These are phyloP conservation scores for Ogataea pignaliae DNA, from an alignment of 805 yeast genomes.

Conservation along the genomic window DNA sequence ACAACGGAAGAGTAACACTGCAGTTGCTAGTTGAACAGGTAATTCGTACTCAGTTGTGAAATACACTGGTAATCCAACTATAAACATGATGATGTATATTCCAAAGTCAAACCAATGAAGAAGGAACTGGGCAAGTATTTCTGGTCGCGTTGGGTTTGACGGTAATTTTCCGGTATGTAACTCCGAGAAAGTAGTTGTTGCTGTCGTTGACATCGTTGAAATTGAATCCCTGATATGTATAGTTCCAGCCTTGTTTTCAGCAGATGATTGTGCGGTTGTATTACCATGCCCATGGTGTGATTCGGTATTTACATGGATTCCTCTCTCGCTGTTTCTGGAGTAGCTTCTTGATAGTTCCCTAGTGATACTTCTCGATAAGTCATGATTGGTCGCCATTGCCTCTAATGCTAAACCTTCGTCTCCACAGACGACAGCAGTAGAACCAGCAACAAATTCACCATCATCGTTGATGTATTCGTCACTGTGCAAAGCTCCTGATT, in stretches of 20 bases:
- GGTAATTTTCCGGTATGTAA: neutral
- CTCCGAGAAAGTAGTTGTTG: neutral
- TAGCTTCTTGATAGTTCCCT: constrained; percentile 2
- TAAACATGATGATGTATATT: constrained; percentile 41
- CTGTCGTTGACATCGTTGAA: neutral
- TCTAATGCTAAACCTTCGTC: constrained; percentile 29
- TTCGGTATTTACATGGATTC: no score
- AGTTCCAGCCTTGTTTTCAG: neutral
- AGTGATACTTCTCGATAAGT: constrained; percentile 9
- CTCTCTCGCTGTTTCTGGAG: neutral
- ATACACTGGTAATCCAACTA: constrained; percentile 58
- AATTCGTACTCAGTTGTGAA: constrained; percentile 52
- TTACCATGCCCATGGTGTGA: no score
- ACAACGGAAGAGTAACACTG: constrained; percentile 52
- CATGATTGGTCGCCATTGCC: constrained; percentile 19
- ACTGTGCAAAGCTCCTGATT: neutral
- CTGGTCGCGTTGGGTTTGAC: neutral
- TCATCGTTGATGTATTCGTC: neutral
- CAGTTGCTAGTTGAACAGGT: constrained; percentile 58
- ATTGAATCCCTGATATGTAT: no score
- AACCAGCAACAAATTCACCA: neutral
- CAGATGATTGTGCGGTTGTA: neutral
- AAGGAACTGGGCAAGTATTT: constrained; percentile 4
- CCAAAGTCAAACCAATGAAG: constrained; percentile 52
- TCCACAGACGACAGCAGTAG: neutral